phyloP scores from a whole-genome alignment of 768 basidiomycete species.

The Astraeus odoratus region DNA sequence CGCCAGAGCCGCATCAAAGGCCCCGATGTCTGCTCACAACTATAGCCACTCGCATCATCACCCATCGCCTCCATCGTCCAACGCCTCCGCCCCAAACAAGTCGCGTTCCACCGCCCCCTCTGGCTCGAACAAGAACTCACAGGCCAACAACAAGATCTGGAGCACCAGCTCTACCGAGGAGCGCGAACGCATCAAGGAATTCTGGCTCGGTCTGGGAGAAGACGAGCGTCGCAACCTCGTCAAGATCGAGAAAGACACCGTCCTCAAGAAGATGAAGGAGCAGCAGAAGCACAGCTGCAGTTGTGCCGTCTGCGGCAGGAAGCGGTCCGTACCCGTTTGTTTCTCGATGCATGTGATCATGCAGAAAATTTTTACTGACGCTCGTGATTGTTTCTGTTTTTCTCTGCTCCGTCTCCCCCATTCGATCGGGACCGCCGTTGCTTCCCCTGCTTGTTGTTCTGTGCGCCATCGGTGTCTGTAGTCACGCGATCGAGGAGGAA shows the following conservation, averaged over 20 bases:
- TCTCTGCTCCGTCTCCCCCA: conserved; percentile 10
- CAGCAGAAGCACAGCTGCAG: conserved; percentile 95
- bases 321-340: conserved; percentile 69
- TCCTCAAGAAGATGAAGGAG: conserved; percentile 98
- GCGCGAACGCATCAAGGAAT: conserved; percentile 94
- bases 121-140: conserved; percentile 17
- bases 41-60: conserved; percentile 49
- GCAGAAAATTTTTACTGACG: conserved; percentile 16
- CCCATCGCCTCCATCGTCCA: conserved; percentile 38
- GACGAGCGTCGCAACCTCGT: conserved; percentile 87
- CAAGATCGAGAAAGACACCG: conserved; percentile 97
- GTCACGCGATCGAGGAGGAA: conserved; percentile 98
- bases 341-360: conserved; percentile 17
- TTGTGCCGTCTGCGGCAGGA: conserved; percentile 94
- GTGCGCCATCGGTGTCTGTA: conserved; percentile 27
- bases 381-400: conserved; percentile 19
- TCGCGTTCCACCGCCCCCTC: conserved; percentile 24
- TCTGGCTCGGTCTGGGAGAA: conserved; percentile 93
- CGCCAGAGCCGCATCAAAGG: conserved; percentile 51
- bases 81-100: conserved; percentile 27
- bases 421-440: conserved; percentile 10
- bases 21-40: conserved; percentile 45
- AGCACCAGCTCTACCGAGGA: conserved; percentile 88
- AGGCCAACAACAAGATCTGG: conserved; percentile 83
- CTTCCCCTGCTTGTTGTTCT: conserved; percentile 8